Percentiles rank a stretch among this genome's conserved stretches.
Conservation (phyloP, 768 basidiomycete species). For the Termitomyces sp. region DNA sequence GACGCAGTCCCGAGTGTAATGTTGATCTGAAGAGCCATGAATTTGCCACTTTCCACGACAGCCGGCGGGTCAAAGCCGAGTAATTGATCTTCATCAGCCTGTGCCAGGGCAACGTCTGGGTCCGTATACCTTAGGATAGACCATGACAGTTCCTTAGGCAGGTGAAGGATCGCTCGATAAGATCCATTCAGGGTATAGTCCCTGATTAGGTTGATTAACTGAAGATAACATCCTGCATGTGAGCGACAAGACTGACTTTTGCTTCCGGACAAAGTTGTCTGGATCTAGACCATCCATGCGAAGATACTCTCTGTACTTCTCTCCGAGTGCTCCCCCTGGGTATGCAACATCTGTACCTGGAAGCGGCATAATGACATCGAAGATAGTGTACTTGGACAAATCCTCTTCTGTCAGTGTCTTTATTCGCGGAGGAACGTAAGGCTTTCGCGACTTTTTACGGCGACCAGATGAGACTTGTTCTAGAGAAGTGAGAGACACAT, state of each 20-base stretch:
- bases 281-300: conserved; percentile 85
- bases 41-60: conserved; percentile 66
- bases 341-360: conserved; percentile 94
- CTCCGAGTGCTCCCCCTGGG: conserved; percentile 83
- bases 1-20: conserved; percentile 86
- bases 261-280: conserved; percentile 82
- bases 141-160: conserved; percentile 82
- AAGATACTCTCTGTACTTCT: conserved; percentile 79
- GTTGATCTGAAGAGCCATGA: conserved; percentile 82
- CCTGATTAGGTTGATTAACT: conserved; percentile 33
- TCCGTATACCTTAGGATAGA: conserved; percentile 83
- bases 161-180: conserved; percentile 87
- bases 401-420: conserved; percentile 77
- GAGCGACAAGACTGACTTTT: conserved; percentile 56
- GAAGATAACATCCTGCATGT: not conserved
- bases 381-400: conserved; percentile 76
- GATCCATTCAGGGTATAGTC: conserved; percentile 92
- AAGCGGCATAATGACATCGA: conserved; percentile 96
- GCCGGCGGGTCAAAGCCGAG: conserved; percentile 74
- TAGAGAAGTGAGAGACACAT: conserved; percentile 1
- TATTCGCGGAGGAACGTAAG: conserved; percentile 65
- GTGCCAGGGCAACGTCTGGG: conserved; percentile 86
- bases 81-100: conserved; percentile 92
- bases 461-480: conserved; percentile 20
- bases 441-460: conserved; percentile 35